Evolutionary conservation across 2,329 filamentous ascomycete species (phyloP), one percentile per base, ranked within the genome.

Genomic region (Neonectria coccinea): DNA sequence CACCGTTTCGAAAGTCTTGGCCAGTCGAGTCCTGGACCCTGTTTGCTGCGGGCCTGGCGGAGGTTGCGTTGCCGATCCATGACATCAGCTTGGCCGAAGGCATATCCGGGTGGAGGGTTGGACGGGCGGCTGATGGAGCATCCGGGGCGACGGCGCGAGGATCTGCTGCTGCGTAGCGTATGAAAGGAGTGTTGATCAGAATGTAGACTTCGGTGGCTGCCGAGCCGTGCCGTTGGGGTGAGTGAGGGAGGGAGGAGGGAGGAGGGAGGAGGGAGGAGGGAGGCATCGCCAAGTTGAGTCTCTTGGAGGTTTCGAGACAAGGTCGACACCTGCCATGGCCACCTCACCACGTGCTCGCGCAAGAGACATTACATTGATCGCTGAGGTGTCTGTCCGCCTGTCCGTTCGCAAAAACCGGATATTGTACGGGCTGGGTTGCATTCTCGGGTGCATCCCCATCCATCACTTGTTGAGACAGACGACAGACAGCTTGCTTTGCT

Each of bases 41-140:
- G 45, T 9, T 56, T 52, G 42, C 47, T 67, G 61, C 66, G 53
- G 60, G 42, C 45, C 54, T 59, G 62, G 48, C 67, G 60, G 64
- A 65, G 63, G 42, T 47, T 18, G 39, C 39, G 25, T 44, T 69
- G 75, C 64, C 75, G 75, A 76, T 77, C 74, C 72, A 75, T 77
- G 74, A 76, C 75, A 77, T 76, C 75, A 76, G 67, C 67, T 65
- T 59, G 67, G 65, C 68, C 66, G 66, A 67, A 64, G 51, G 55
- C 59, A 44, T 54, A 44, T 54, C 64, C 58, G 51, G 59, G 16
- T 18, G 22, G n/a, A n/a, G n/a, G n/a, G n/a, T n/a, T 6, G 25
- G 25, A 25, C 25, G 25, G 25, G 62, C 48, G 64, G 67, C 53
- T 66, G 56, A 57, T 58, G 58, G 65, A 67, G 64, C 69, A 56